Conservation (phyloP, 2,329 filamentous ascomycete genomes). For the Blumeria graminis region DNA sequence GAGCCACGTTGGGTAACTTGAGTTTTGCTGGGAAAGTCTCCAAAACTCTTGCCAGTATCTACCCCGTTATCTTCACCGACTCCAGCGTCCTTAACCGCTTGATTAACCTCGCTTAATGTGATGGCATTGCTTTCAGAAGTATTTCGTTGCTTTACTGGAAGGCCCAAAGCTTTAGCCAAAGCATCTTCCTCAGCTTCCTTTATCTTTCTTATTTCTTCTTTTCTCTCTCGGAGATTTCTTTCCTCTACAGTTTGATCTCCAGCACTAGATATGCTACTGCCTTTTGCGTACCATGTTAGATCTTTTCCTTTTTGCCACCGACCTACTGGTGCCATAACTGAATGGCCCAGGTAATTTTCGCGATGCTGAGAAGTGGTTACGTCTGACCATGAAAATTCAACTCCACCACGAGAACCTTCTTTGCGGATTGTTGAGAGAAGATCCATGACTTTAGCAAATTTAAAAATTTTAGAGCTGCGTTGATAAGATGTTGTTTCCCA, state of each 20-base stretch:
- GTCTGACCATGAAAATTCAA: constrained; percentile 92
- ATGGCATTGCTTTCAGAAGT: constrained; percentile 43
- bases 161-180: constrained; percentile 56
- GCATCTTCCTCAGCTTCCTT: constrained; percentile 90
- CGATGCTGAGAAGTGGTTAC: constrained; percentile 74
- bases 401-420: constrained; percentile 69
- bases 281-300: constrained; percentile 42
- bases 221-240: constrained; percentile 33
- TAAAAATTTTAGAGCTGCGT: neutral
- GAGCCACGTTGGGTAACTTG: constrained; percentile 4
- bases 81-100: constrained; percentile 24
- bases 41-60: constrained; percentile 12
- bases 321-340: constrained; percentile 49
- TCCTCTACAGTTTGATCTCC: constrained; percentile 35
- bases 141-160: constrained; percentile 39
- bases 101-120: constrained; percentile 34
- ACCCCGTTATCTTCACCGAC: constrained; percentile 16
- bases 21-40: constrained; percentile 13
- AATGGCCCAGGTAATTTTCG: constrained; percentile 61
- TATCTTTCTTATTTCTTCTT: constrained; percentile 55
- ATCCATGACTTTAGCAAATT: constrained; percentile 38
- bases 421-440: constrained; percentile 82
- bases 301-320: constrained; percentile 43
- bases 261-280: constrained; percentile 21
- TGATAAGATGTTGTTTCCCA: neutral